Conservation (phyloP, 805 yeast species). For the Kodamaea lidongshanica region DNA sequence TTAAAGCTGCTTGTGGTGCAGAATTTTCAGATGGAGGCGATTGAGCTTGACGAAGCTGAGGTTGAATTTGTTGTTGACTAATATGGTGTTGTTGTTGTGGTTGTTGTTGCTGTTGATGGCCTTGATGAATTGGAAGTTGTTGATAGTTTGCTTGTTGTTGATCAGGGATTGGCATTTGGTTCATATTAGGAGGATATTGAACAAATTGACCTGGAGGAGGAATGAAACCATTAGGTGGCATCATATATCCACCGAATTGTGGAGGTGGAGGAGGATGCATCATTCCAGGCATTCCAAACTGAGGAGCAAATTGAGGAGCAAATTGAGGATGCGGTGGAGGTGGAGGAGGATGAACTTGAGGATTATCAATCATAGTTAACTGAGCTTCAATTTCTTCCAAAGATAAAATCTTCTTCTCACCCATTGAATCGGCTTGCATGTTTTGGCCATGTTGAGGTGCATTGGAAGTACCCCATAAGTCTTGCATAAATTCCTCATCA, state of each 20-base stretch:
- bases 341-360: conserved; percentile 13
- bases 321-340: conserved; percentile 8
- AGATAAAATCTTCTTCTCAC: conserved; percentile 51
- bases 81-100: conserved; percentile 14
- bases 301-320: conserved; percentile 24
- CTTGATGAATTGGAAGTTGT: conserved; percentile 12
- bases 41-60: conserved; percentile 9
- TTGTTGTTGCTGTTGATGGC: conserved; percentile 8
- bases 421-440: conserved; percentile 17
- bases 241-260: conserved; percentile 35
- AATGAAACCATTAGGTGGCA: conserved; percentile 34
- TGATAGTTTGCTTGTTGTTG: conserved; percentile 8
- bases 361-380: conserved; percentile 42
- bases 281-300: conserved; percentile 31
- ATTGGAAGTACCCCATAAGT: conserved; percentile 37
- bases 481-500: conserved; percentile 42
- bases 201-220: conserved; percentile 34
- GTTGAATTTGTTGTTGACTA: conserved; percentile 8
- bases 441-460: conserved; percentile 18
- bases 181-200: conserved; percentile 18
- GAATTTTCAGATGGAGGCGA: conserved; percentile 3
- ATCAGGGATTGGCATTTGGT: conserved; percentile 11
- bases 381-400: conserved; percentile 84
- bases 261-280: conserved; percentile 19
- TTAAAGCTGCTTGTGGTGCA: conserved; percentile 5